Evolutionary conservation across 768 basidiomycete genomes (phyloP).

Genomic region (Boletus reticuloceps): DNA sequence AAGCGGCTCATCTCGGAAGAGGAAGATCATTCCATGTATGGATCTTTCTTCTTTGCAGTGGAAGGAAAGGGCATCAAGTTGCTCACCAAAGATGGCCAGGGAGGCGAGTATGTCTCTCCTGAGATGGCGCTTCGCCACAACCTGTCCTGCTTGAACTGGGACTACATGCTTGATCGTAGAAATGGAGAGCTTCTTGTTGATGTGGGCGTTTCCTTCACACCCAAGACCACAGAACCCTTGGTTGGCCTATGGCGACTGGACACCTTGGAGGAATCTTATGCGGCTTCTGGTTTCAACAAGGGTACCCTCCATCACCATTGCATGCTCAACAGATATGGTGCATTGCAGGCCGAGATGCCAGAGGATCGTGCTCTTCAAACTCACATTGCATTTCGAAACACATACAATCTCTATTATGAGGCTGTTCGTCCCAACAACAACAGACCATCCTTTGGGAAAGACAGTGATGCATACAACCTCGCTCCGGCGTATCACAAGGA

Average conservation of each 20-base stretch:
- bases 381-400: conserved; percentile 11
- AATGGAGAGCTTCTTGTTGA: conserved; percentile 4
- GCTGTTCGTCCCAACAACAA: conserved; percentile 3
- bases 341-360: not conserved
- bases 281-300: too few species aligned
- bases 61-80: conserved; percentile 17
- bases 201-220: not conserved
- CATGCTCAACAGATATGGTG: too few species aligned
- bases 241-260: too few species aligned
- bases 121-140: not conserved
- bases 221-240: not conserved
- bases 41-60: conserved; percentile 13
- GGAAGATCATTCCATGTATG: not conserved
- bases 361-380: not conserved
- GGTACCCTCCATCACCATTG: too few species aligned
- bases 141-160: conserved; percentile 6
- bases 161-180: not conserved
- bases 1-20: too few species aligned
- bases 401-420: conserved; percentile 21
- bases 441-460: not conserved
- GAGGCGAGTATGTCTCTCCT: not conserved
- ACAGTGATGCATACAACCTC: not conserved
- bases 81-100: conserved; percentile 5
- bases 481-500: not conserved
- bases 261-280: too few species aligned